Conservation (phyloP, 2,329 filamentous ascomycete genomes). For the Claviceps citrina region DNA sequence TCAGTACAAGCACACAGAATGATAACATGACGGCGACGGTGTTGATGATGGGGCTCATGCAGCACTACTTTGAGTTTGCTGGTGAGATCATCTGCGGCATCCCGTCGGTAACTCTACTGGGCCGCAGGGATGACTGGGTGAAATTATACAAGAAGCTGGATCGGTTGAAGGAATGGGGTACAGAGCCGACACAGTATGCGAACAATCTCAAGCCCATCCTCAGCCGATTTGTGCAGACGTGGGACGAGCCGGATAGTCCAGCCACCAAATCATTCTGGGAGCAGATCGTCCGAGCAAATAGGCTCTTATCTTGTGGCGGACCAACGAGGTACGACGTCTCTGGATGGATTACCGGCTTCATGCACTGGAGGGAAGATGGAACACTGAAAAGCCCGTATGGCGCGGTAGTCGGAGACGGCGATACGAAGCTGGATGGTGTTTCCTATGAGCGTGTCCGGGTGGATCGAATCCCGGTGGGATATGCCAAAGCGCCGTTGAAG, state of each 20-base stretch:
- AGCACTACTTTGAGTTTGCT: slow-evolving; percentile 24
- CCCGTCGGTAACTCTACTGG: slow-evolving; percentile 26
- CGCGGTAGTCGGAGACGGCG: slow-evolving; percentile 1
- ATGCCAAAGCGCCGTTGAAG: slow-evolving; percentile 24
- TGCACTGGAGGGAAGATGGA: slow-evolving; percentile 28
- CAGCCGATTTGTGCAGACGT: slow-evolving; percentile 27
- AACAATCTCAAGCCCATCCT: slow-evolving; percentile 29
- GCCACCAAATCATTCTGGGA: slow-evolving; percentile 28
- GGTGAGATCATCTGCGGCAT: slow-evolving; percentile 26
- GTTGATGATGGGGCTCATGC: slow-evolving; percentile 29
- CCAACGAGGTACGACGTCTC: slow-evolving; percentile 22
- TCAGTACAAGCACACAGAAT: slow-evolving; percentile 24
- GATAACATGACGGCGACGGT: slow-evolving; percentile 27
- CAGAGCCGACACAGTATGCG: slow-evolving; percentile 24
- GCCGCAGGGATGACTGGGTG: slow-evolving; percentile 24
- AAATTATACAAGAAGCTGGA: slow-evolving; percentile 26
- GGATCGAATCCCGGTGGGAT: slow-evolving; percentile 21
- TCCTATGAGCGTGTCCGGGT: slow-evolving; percentile 16
- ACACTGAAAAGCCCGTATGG: slow-evolving; percentile 9
- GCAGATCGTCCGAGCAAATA: slow-evolving; percentile 23
- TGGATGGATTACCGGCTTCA: slow-evolving; percentile 35
- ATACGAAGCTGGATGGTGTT: slow-evolving; percentile 15
- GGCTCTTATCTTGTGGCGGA: slow-evolving; percentile 15
- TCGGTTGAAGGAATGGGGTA: slow-evolving; percentile 26
- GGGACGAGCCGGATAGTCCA: slow-evolving; percentile 21